phyloP scores from a whole-genome alignment of 1,284 basidiomycete genomes.

The Fomitopsis schrenkii region DNA sequence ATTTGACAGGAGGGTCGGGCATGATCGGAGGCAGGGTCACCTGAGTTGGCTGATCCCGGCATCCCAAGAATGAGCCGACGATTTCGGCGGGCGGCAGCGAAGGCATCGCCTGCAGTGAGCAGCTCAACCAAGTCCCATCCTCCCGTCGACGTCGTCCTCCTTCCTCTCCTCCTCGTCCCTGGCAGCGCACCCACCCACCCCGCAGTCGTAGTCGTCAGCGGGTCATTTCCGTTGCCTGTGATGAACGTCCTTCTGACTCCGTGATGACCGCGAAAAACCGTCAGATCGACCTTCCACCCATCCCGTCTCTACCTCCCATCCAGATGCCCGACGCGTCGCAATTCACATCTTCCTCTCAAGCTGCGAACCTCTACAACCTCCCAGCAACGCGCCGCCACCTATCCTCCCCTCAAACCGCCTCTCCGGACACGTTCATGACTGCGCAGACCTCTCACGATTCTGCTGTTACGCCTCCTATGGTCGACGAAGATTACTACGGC shows the following conservation, averaged over 20 bases:
- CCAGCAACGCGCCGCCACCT: slow-evolving; percentile 19
- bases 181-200: background rate
- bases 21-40: slow-evolving; percentile 1
- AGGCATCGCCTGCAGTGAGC: background rate
- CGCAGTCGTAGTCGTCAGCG: slow-evolving; percentile 6
- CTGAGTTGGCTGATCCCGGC: slow-evolving; percentile 3
- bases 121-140: background rate
- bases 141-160: slow-evolving; percentile 4
- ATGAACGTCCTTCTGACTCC: slow-evolving; percentile 24
- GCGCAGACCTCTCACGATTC: slow-evolving; percentile 23
- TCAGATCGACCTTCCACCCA: slow-evolving; percentile 35
- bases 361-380: slow-evolving; percentile 19
- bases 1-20: background rate
- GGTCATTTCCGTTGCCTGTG: slow-evolving; percentile 5
- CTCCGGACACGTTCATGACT: slow-evolving; percentile 32
- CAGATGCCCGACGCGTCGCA: slow-evolving; percentile 34
- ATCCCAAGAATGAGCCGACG: background rate
- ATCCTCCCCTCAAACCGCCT: slow-evolving; percentile 24
- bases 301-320: slow-evolving; percentile 43
- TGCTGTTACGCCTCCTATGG: slow-evolving; percentile 15
- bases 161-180: slow-evolving; percentile 1
- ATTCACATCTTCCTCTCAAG: slow-evolving; percentile 9
- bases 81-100: slow-evolving; percentile 3
- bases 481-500: slow-evolving; percentile 19
- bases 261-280: slow-evolving; percentile 27